Base-by-base conservation (phyloP, 2,329 filamentous ascomycete species). In the Trichoderma sp. region DNA sequence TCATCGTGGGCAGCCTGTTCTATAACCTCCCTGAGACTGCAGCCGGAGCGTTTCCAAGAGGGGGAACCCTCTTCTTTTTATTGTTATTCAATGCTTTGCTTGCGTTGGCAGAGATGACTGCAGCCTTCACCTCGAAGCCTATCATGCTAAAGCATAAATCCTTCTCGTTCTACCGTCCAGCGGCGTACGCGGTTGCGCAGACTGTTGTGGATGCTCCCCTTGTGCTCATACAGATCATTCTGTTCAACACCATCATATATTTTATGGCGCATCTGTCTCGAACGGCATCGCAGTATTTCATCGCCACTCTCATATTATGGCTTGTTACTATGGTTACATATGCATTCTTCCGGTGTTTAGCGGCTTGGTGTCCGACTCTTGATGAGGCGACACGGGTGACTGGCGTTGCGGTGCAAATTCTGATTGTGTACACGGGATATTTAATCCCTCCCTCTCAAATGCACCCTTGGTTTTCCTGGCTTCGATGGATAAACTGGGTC, bases 1-100 rank as follows among this genome's bases (percentile, higher is more conserved):
- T 96, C 12, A 92, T 96, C 69, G 89, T 94, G 59, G 91, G 91
- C 1, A 92, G 89, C 4, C 82, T 95, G 5, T 96, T 96, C 80
- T 92, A 91, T 73, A 87, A 92, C 70, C 79, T 92, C 10, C 79
- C 84, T 0, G 71, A 80, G 1, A 83, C 84, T 8, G 90, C 90
- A 0, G 76, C 77, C 0, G 90, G 89, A 56, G 90, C 92, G 71
- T 94, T 89, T 75, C 75, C 80, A 3, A 80, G 83, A 0, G 82
- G 83, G 25, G 82, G 84, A 17, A 75, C 80, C 0, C 71, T 83
- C 17, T 86, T 86, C 75, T 85, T 86, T 70, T 76, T 83, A 2
- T 78, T 86, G 4, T 68, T 89, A n/a, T 86, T 88, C 72, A 80
- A 84, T 57, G 79, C 82, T 0, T 78, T 91, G 87, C 83, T 95